A percentile compares a stretch with the other conserved stretches of the same genome.
Evolutionary conservation across 805 yeast species (phyloP).

Genomic region (Metschnikowia kofuensis): DNA sequence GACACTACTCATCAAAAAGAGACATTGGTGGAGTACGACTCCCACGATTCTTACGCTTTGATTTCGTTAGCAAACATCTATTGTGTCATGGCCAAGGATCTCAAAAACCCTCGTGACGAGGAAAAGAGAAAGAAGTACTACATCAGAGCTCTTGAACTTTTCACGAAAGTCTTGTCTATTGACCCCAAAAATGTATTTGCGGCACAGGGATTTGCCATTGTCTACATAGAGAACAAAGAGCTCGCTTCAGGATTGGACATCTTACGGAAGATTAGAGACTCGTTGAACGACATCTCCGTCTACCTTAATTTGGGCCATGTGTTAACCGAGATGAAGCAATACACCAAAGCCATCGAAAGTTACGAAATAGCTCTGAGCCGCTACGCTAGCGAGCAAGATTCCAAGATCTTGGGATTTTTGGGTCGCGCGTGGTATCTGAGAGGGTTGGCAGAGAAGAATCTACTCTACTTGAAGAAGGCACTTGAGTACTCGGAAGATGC

Average conservation of each 20-base stretch:
- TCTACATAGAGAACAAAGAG: slow-evolving; percentile 82
- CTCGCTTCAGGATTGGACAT: slow-evolving; percentile 77
- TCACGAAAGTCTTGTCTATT: slow-evolving; percentile 78
- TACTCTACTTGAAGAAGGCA: slow-evolving; percentile 58
- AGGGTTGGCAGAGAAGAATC: slow-evolving; percentile 64
- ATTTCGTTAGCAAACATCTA: slow-evolving; percentile 89
- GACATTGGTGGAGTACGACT: slow-evolving; percentile 75
- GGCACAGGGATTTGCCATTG: slow-evolving; percentile 95
- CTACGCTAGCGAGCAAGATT: slow-evolving; percentile 60
- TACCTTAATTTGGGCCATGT: slow-evolving; percentile 89
- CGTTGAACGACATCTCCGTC: slow-evolving; percentile 78
- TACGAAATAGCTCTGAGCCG: slow-evolving; percentile 77
- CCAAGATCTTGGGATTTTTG: slow-evolving; percentile 64
- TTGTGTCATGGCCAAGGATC: slow-evolving; percentile 75
- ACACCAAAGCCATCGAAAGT: slow-evolving; percentile 79
- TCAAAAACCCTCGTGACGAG: slow-evolving; percentile 51
- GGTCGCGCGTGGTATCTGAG: slow-evolving; percentile 89
- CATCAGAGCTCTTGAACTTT: slow-evolving; percentile 87
- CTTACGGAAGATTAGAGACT: slow-evolving; percentile 84
- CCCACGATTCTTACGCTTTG: slow-evolving; percentile 87
- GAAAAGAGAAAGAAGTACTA: slow-evolving; percentile 67
- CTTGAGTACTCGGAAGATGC: slow-evolving; percentile 64
- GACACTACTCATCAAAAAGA: slow-evolving; percentile 83
- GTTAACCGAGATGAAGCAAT: slow-evolving; percentile 76
- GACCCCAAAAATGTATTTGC: slow-evolving; percentile 90